phyloP scores from a whole-genome alignment of 139 green algal genomes.

The Chlorella sorokiniana region DNA sequence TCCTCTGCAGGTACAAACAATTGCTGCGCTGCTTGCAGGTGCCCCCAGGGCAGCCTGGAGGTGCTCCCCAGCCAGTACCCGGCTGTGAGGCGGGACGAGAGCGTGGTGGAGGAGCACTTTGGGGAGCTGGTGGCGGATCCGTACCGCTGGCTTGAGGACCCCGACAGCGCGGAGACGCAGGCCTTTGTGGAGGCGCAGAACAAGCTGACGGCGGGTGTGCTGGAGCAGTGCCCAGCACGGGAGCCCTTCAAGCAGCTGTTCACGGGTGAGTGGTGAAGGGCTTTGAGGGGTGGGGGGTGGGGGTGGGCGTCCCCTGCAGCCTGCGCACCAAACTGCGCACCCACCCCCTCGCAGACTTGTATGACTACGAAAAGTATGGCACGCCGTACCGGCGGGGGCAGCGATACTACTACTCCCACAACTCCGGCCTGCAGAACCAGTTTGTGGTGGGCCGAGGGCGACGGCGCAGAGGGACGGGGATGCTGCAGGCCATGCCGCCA shows the following conservation, averaged over 20 bases:
- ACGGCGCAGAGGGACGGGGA: too few relatives aligned
- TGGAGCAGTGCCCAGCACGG: slow-evolving; percentile 70
- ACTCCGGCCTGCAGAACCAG: slow-evolving; percentile 88
- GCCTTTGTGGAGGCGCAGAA: slow-evolving; percentile 89
- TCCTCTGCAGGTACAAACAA: too few relatives aligned
- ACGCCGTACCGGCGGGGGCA: slow-evolving; percentile 66
- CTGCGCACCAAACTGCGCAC: background rate
- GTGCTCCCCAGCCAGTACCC: slow-evolving; percentile 65
- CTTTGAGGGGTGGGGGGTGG: background rate
- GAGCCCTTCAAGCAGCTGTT: slow-evolving; percentile 67
- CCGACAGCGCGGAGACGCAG: slow-evolving; percentile 73
- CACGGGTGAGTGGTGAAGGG: slow-evolving; percentile 38
- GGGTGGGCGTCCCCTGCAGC: background rate
- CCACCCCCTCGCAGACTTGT: slow-evolving; percentile 9
- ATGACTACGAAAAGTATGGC: slow-evolving; percentile 82
- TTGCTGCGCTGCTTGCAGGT: slow-evolving; percentile 41
- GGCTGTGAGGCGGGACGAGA: slow-evolving; percentile 65
- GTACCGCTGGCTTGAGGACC: slow-evolving; percentile 87
- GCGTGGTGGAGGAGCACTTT: slow-evolving; percentile 73
- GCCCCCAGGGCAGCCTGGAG: slow-evolving; percentile 61
- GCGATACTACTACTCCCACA: slow-evolving; percentile 87
- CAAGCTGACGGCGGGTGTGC: slow-evolving; percentile 67
- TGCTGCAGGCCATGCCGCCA: too few relatives aligned
- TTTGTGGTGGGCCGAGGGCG: background rate
- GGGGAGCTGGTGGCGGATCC: slow-evolving; percentile 66